These are phyloP conservation scores for Zychaea mexicana DNA, from an alignment of 371 early-diverging fungal species.

Conservation along the genomic window DNA sequence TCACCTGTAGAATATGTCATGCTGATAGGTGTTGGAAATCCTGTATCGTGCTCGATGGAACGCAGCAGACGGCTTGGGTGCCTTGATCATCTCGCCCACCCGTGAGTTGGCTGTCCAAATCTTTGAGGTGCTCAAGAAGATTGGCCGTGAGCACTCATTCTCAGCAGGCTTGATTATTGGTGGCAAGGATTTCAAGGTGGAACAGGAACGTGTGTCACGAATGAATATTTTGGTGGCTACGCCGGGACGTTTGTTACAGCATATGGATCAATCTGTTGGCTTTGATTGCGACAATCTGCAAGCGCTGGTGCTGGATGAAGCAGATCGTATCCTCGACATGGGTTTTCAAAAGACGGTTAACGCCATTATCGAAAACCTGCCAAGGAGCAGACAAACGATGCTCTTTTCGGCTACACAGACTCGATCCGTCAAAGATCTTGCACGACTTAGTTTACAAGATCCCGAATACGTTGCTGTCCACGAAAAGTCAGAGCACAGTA, in stretches of 20 bases:
- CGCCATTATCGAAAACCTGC: slow-evolving; percentile 92
- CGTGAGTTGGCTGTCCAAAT: slow-evolving; percentile 98
- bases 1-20: neutral
- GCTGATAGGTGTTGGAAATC: slow-evolving; percentile 71
- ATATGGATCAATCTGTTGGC: slow-evolving; percentile 95
- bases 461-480: slow-evolving; percentile 97
- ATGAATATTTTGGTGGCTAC: slow-evolving; percentile 98
- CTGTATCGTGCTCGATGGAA: slow-evolving; percentile 87
- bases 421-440: slow-evolving; percentile 91
- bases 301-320: slow-evolving; percentile 96
- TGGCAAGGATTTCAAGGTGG: slow-evolving; percentile 90
- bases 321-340: slow-evolving; percentile 94
- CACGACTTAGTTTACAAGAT: slow-evolving; percentile 84
- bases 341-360: slow-evolving; percentile 96
- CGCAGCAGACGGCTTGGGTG: slow-evolving; percentile 84
- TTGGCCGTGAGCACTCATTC: slow-evolving; percentile 84
- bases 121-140: slow-evolving; percentile 88
- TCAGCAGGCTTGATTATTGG: slow-evolving; percentile 98
- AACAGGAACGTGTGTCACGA: slow-evolving; percentile 80
- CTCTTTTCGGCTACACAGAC: slow-evolving; percentile 98
- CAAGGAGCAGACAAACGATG: slow-evolving; percentile 86
- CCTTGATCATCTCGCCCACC: slow-evolving; percentile 97
- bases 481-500: slow-evolving; percentile 79
- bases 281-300: slow-evolving; percentile 87
- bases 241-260: slow-evolving; percentile 97